Percentiles rank a stretch among this genome's conserved stretches.
These are phyloP conservation scores for Nothophaeocryptopus gaeumannii DNA, from an alignment of 2,329 filamentous ascomycete species.

Conservation along the genomic window DNA sequence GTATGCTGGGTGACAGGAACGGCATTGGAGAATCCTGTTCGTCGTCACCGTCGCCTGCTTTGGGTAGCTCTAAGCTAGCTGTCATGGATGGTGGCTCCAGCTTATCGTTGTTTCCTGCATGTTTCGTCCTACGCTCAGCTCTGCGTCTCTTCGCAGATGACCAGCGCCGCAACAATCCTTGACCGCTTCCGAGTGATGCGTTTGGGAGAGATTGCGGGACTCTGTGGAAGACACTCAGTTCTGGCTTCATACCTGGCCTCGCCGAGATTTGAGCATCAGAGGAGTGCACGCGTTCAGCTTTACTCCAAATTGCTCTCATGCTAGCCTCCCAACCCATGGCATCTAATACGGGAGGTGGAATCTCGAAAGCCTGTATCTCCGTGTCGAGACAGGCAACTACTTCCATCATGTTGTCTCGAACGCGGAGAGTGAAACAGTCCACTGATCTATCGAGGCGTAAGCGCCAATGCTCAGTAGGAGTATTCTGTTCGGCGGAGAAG, in stretches of 20 bases:
- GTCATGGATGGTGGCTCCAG: conserved; percentile 22
- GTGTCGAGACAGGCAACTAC: conserved; percentile 13
- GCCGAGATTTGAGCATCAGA: neutral
- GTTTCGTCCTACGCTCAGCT: neutral
- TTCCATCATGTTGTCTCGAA: conserved; percentile 9
- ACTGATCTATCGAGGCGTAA: conserved; percentile 17
- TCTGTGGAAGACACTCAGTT: conserved; percentile 7
- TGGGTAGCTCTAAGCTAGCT: conserved; percentile 31
- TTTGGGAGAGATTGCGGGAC: conserved; percentile 3
- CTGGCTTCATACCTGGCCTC: conserved; percentile 8
- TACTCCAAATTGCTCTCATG: neutral
- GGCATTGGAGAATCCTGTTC: conserved; percentile 31
- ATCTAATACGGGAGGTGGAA: conserved; percentile 20
- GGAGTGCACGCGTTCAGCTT: neutral
- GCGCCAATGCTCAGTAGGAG: conserved; percentile 22
- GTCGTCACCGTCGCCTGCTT: conserved; percentile 4
- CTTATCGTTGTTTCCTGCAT: neutral
- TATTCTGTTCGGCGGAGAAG: conserved; percentile 17
- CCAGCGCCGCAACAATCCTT: neutral
- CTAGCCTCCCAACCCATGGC: conserved; percentile 21
- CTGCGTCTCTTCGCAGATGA: neutral
- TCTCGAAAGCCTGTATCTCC: conserved; percentile 17
- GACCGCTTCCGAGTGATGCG: neutral
- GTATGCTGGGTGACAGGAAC: conserved; percentile 32
- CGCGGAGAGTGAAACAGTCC: conserved; percentile 20